These are phyloP conservation scores for Rhizopus sp. DNA, from an alignment of 371 early-diverging fungal species.

Conservation along the genomic window DNA sequence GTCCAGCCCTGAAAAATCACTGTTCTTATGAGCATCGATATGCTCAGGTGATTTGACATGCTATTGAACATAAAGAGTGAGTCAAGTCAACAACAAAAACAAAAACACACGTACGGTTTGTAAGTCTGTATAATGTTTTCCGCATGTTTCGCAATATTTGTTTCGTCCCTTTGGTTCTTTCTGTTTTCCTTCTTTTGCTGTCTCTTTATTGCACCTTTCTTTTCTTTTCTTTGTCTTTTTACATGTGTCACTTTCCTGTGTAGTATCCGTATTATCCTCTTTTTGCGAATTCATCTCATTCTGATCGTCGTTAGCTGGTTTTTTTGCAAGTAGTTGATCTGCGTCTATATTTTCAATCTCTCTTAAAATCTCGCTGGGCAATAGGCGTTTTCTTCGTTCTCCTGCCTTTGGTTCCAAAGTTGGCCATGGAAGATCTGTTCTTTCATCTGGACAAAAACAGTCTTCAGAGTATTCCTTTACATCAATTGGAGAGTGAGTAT, in stretches of 20 bases:
- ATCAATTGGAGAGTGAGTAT: not conserved
- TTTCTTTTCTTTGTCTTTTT: constrained; percentile 4
- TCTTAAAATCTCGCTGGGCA: not conserved
- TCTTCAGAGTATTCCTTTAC: constrained; percentile 1
- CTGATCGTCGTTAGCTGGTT: not conserved
- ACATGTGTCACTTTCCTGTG: not conserved
- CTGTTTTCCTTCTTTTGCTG: not conserved
- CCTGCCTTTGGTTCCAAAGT: not conserved
- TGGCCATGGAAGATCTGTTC: not conserved
- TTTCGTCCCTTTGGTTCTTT: not conserved
- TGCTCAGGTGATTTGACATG: not conserved
- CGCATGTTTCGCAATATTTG: not conserved
- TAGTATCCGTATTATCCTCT: not conserved
- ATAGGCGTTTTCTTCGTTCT: not conserved
- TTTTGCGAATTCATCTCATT: not conserved
- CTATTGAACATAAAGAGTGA: not conserved
- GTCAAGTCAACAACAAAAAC: not conserved
- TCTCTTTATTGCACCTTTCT: constrained; percentile 2
- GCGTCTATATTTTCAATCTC: not conserved
- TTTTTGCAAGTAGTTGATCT: not conserved
- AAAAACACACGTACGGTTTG: not conserved
- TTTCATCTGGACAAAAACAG: not conserved
- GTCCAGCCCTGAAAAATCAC: constrained; percentile 2
- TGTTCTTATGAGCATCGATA: not conserved
- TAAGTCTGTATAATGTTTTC: not conserved